Percentiles rank a stretch among this genome's conserved stretches.
These are phyloP conservation scores for Zymoseptoria tritici DNA, from an alignment of 2,329 filamentous ascomycete genomes.

Conservation along the genomic window DNA sequence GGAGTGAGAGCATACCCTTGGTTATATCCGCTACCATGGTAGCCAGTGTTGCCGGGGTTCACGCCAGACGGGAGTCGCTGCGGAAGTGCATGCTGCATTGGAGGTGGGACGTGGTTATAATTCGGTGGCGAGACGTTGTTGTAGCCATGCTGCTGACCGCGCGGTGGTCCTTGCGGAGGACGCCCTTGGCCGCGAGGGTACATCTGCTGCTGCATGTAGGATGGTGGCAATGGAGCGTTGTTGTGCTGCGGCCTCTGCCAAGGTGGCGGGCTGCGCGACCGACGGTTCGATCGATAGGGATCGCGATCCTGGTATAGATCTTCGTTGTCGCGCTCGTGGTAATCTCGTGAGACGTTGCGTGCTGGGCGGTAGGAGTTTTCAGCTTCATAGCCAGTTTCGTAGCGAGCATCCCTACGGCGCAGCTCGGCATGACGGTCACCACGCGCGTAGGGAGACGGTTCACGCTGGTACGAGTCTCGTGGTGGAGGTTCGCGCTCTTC, in stretches of 20 bases:
- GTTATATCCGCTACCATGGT: background rate
- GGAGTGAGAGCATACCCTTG: background rate
- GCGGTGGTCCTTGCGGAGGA: background rate
- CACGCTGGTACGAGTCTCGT: background rate
- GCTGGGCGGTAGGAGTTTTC: background rate
- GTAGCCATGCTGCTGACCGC: background rate
- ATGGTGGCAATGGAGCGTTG: background rate
- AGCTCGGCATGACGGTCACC: background rate
- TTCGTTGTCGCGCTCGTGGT: background rate
- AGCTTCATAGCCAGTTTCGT: background rate
- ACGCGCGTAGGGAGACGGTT: background rate
- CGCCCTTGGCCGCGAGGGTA: background rate
- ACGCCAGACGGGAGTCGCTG: background rate
- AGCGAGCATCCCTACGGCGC: background rate
- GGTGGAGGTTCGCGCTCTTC: background rate
- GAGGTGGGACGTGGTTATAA: background rate
- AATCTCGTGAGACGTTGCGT: background rate
- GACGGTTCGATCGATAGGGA: background rate
- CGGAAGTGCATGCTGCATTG: background rate
- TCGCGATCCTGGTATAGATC: background rate
- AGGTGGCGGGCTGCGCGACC: background rate
- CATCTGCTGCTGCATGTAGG: background rate
- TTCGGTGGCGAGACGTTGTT: background rate
- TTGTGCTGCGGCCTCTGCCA: background rate
- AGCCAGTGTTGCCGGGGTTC: background rate